Conservation (phyloP, 106 monocot genomes). For the Platanthera zijinensis region DNA sequence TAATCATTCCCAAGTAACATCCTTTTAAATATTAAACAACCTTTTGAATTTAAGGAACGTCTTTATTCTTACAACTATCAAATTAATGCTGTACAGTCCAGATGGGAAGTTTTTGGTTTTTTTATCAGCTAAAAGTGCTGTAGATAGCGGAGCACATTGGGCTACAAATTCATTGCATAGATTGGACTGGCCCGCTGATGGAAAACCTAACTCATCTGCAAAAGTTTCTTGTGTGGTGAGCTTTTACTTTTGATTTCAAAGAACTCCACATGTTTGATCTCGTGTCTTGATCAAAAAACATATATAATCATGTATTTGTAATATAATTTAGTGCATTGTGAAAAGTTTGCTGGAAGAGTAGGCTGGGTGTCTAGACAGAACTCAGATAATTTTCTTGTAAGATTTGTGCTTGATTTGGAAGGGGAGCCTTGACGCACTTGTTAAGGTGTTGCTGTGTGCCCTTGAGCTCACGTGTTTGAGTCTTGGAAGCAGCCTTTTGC, state of each 20-base stretch:
- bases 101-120: constrained; percentile 89
- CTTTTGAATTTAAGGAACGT: neutral
- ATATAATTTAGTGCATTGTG: neutral
- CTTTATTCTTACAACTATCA: constrained; percentile 6
- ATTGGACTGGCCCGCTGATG: constrained; percentile 69
- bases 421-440: too few relatives aligned
- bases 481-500: too few relatives aligned
- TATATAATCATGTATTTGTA: neutral
- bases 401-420: neutral
- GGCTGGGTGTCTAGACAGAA: neutral
- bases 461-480: too few relatives aligned
- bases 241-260: neutral
- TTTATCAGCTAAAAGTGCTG: constrained; percentile 76
- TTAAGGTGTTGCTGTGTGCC: too few relatives aligned
- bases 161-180: constrained; percentile 88
- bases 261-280: neutral
- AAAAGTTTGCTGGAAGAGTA: neutral
- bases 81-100: constrained; percentile 52
- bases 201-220: constrained; percentile 24
- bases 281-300: neutral
- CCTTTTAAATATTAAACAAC: neutral
- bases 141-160: constrained; percentile 87
- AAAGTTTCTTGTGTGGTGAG: constrained; percentile 68
- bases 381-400: neutral
- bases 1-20: neutral